phyloP scores from a whole-genome alignment of 306 rosid genomes.

The Pyrus bretschneideri region DNA sequence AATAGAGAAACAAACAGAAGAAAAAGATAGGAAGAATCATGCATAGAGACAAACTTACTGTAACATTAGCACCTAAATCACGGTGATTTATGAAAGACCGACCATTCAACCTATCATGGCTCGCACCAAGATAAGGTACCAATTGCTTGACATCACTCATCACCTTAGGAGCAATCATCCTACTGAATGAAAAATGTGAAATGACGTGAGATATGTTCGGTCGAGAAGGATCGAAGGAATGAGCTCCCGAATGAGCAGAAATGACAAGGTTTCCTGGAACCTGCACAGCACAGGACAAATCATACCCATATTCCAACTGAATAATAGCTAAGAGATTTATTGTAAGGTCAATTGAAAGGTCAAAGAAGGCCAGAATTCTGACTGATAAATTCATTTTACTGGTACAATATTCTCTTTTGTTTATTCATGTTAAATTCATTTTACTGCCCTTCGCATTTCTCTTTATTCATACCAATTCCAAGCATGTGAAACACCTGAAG shows the following conservation, averaged over 20 bases:
- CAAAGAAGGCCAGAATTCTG: background rate
- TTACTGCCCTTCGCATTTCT: background rate
- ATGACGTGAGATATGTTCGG: slow-evolving; percentile 93
- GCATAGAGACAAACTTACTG: slow-evolving; percentile 55
- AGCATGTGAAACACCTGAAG: background rate
- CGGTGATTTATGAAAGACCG: slow-evolving; percentile 72
- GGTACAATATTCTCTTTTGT: background rate
- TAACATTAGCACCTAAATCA: slow-evolving; percentile 68
- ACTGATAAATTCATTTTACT: background rate
- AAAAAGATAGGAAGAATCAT: background rate
- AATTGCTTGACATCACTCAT: slow-evolving; percentile 60
- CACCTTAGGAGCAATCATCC: slow-evolving; percentile 51
- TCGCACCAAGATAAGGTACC: slow-evolving; percentile 70
- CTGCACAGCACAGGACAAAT: slow-evolving; percentile 34
- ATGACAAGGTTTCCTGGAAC: slow-evolving; percentile 83
- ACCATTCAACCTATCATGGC: slow-evolving; percentile 79
- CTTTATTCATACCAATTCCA: background rate
- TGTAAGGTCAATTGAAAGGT: background rate
- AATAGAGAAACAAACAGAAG: slow-evolving; percentile 8
- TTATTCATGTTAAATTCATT: background rate
- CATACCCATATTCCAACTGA: background rate
- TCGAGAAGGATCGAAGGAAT: slow-evolving; percentile 82
- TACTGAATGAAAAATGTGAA: slow-evolving; percentile 67
- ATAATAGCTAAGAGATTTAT: background rate
- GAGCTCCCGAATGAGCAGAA: slow-evolving; percentile 80